Base-by-base conservation (phyloP, 2,329 filamentous ascomycete species). In the Colletotrichum nymphaeae region DNA sequence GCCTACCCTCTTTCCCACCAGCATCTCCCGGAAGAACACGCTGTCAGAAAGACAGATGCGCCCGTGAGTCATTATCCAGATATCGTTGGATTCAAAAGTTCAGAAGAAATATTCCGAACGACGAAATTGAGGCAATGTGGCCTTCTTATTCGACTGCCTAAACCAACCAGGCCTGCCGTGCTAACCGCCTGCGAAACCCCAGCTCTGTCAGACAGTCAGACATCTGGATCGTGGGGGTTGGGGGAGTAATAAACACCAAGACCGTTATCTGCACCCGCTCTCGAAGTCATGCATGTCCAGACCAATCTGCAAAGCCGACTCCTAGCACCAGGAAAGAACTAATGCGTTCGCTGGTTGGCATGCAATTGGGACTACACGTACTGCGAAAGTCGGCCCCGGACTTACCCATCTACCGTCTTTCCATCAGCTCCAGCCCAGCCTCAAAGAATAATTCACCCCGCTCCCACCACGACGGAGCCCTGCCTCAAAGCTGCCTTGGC, bases 301-400 rank as follows among this genome's bases (percentile, higher is more conserved):
- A 11, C n/a, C 26, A 7, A 46, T 53, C 16, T 53, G 19, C 49
- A 32, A 68, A 26, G 16, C 46, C 14, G 62, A 55, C 19, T 60
- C 53, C 26, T 78, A 78, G 81, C 92, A 94, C 28, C 85, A 89
- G 71, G 93, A 91, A 82, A 94, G 94, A 81, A 12, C 88, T 84
- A 79, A 93, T 91, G 52, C 90, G 76, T 91, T 88, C 16, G 82
- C 0, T 78, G 84, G 78, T 90, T 92, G 83, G 94, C 91, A n/a
- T 93, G 30, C 4, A 32, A 32, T 32, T 32, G 30, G 8, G 11
- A 32, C 30, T 32, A 32, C n/a, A n/a, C n/a, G n/a, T n/a, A n/a
- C 30, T 32, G 30, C 30, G 30, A 32, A 92, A 89, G 79, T 94
- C 92, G n/a, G 92, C 83, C 46, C 92, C 92, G 0, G 92, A 92